Base-by-base conservation (phyloP, 495 filamentous ascomycete species). In the Aspergillus sparsus region DNA sequence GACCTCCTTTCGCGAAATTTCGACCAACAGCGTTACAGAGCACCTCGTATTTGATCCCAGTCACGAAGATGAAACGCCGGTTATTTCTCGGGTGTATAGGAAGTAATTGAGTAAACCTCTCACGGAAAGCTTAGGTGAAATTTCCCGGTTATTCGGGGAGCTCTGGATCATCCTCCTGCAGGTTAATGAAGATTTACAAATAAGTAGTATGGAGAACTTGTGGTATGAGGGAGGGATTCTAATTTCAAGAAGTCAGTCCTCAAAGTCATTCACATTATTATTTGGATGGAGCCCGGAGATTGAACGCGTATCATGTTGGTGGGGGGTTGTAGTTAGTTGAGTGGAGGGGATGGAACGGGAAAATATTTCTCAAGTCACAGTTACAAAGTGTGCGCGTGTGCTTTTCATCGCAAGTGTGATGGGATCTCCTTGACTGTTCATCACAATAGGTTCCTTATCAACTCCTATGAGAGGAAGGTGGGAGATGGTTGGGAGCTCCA, bases 91-190 rank as follows among this genome's bases (percentile, higher is more conserved):
- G 44, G 3, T 46, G 42, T 13, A 16, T 5, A 16, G 21, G 7
- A 1, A 7, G 44, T 47, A 1, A 21, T 21, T 21, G 44, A 18
- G 27, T 18, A 47, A 47, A 47, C 15, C 5, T 10, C 44, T 18
- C 44, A 47, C 44, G 44, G 12, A 47, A 47, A 47, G n/a, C 44
- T 47, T 47, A 18, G 18, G n/a, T 16, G 42, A 16, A 46, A 46
- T 8, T 27, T 27, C 21, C 21, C 21, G 21, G 21, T 27, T 3
- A 27, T 27, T 3, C 21, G 21, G 21, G 21, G n/a, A 6, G 13
- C 5, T 18, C 6, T 18, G 44, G 7, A 5, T 46, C 2, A 15
- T 5, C 10, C 18, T 47, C 11, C 44, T 10, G 44, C 4, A 10
- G 44, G n/a, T 47, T 21, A 5, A 4, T 47, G 44, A 47, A 47